Base-by-base conservation (phyloP, 2,329 filamentous ascomycete species). In the Botrytis pseudocinerea region DNA sequence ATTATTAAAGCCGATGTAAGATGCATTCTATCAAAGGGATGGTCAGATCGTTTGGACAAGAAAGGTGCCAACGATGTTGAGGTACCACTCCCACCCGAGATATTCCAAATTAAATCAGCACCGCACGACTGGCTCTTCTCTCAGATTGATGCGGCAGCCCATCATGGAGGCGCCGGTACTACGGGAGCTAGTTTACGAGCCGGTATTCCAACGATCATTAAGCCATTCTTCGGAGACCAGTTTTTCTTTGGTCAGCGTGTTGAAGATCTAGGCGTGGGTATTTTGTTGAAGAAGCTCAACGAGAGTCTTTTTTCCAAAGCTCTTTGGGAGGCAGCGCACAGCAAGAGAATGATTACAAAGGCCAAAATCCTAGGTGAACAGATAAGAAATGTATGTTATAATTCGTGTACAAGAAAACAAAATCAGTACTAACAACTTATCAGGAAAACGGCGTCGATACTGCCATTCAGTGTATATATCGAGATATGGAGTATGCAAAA, bases 191-290 rank as follows among this genome's bases (percentile, higher is more conserved):
- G 94, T 81, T 85, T 99, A 66, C 88, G 96, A 70, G 95, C 95
- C 0, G 96, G 96, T 2, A 89, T 97, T 8, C 96, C 96, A 0
- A 98, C 96, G 0, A 95, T 99, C 76, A 92, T 98, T 80, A 93
- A 95, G 75, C 96, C 96, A 0, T 99, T 98, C 85, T 99, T 99
- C 80, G 96, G 96, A 8, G 96, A 99, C 79, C 96, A 99, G 81
- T 98, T 92, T 86, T 99, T 99, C 85, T 98, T 97, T 78, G 96
- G 94, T 10, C 89, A 87, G 44, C 88, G 96, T 6, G 92, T 98
- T 1, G 94, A 98, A 81, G 95, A 98, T 79, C 86, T 99, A 9
- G 95, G 96, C 0, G 96, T 98, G 2, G 96, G 96, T 0, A 91
- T 97, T 32, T 93, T 91, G 80, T 86, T 99, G 78, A 94, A 92